Percentiles rank a stretch among this genome's conserved stretches.
These are phyloP conservation scores for Babjeviella inositovora DNA, from an alignment of 805 yeast species.

Conservation along the genomic window DNA sequence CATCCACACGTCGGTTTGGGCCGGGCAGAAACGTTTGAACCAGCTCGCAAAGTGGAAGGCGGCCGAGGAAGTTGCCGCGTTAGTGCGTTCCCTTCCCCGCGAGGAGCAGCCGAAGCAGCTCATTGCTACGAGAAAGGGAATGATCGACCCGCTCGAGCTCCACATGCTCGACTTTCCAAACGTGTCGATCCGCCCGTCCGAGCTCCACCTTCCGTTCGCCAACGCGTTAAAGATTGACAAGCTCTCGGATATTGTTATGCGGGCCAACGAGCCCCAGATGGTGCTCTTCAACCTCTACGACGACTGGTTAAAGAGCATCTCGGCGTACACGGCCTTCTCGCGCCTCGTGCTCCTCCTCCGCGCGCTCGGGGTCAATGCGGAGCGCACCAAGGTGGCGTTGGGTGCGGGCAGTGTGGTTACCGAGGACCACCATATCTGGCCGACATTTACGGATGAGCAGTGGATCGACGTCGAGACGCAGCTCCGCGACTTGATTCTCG, in stretches of 20 bases:
- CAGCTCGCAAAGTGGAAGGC: constrained; percentile 97
- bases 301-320: constrained; percentile 77
- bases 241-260: constrained; percentile 59
- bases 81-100: constrained; percentile 73
- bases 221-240: constrained; percentile 74
- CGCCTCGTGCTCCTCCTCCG: constrained; percentile 71
- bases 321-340: constrained; percentile 89
- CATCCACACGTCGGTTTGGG: constrained; percentile 90
- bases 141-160: constrained; percentile 88
- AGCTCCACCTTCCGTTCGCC: constrained; percentile 77
- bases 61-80: constrained; percentile 92
- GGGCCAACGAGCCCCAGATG: constrained; percentile 90
- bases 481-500: constrained; percentile 72
- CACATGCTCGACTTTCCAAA: constrained; percentile 96
- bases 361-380: constrained; percentile 65
- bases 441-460: constrained; percentile 71
- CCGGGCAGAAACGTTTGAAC: constrained; percentile 88
- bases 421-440: constrained; percentile 84
- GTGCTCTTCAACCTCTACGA: constrained; percentile 81
- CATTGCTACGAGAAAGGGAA: constrained; percentile 79
- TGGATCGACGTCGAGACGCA: constrained; percentile 87
- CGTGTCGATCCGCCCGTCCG: constrained; percentile 78
- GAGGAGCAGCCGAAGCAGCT: constrained; percentile 93
- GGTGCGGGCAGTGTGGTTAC: constrained; percentile 63
- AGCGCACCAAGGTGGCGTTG: constrained; percentile 57